These are phyloP conservation scores for Dalbergia cultrata DNA, from an alignment of 306 rosid species.

Conservation along the genomic window DNA sequence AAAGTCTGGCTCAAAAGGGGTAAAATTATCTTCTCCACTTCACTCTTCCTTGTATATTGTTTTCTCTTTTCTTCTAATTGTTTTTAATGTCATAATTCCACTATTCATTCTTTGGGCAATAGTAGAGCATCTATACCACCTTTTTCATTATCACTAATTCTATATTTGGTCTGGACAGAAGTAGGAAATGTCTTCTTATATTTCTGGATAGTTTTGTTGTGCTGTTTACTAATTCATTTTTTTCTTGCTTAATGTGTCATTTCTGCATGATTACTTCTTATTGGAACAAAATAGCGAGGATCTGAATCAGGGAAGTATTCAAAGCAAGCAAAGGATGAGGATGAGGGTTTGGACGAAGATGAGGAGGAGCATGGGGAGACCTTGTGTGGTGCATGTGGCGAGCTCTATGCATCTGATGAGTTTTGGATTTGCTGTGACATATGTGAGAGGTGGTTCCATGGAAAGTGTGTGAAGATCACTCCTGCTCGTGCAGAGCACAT, in stretches of 20 bases:
- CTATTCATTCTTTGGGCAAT: conserved; percentile 15
- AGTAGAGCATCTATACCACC: background rate
- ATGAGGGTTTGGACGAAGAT: conserved; percentile 46
- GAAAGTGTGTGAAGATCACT: conserved; percentile 75
- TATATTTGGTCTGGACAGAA: conserved; percentile 2
- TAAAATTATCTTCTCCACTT: conserved; percentile 34
- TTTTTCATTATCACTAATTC: background rate
- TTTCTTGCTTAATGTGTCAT: conserved; percentile 3
- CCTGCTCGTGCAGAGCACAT: conserved; percentile 74
- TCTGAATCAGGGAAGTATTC: conserved; percentile 38
- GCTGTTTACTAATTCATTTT: conserved; percentile 1
- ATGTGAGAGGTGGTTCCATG: conserved; percentile 70
- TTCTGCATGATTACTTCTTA: background rate
- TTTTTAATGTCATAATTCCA: background rate
- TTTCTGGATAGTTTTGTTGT: background rate
- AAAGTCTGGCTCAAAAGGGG: conserved; percentile 75
- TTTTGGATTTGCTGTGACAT: conserved; percentile 56
- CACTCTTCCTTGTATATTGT: background rate
- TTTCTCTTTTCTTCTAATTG: background rate
- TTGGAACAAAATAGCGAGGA: background rate
- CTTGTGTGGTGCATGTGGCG: conserved; percentile 70
- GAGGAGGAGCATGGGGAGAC: conserved; percentile 71
- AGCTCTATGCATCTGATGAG: conserved; percentile 62
- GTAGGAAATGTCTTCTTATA: conserved; percentile 24
- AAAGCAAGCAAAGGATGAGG: conserved; percentile 41